These are phyloP conservation scores for Annulohypoxylon nitens DNA, from an alignment of 495 filamentous ascomycete species.

Conservation along the genomic window DNA sequence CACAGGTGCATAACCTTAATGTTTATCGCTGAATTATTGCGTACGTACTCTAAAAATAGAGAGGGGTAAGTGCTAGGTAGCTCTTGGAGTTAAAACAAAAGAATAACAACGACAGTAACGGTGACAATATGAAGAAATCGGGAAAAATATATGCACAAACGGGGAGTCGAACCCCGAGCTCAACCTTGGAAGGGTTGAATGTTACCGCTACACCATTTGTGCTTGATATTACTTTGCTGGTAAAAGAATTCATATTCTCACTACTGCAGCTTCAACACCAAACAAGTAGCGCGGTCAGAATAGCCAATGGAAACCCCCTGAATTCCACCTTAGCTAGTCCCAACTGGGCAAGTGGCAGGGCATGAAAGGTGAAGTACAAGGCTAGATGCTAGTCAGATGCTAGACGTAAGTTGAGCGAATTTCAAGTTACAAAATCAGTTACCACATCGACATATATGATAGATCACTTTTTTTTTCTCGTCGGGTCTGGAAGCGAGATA, in stretches of 20 bases:
- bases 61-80: neutral
- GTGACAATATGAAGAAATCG: neutral
- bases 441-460: no score
- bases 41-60: neutral
- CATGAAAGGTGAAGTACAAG: no score
- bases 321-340: neutral
- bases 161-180: constrained; percentile 45
- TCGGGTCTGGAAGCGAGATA: neutral
- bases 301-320: neutral
- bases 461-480: no score
- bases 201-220: constrained; percentile 46
- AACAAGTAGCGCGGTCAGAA: neutral
- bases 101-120: neutral
- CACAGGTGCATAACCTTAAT: neutral
- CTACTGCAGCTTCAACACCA: no score
- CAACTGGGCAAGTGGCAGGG: no score
- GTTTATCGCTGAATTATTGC: neutral
- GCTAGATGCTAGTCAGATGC: no score
- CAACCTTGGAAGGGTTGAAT: constrained; percentile 47
- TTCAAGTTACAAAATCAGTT: no score
- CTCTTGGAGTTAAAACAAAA: neutral
- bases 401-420: no score
- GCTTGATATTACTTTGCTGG: neutral
- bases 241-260: no score
- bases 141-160: constrained; percentile 27